Evolutionary conservation across 208 protist species (phyloP), one percentile per base, ranked within the genome.

Genomic region (Crithidia bombi): DNA sequence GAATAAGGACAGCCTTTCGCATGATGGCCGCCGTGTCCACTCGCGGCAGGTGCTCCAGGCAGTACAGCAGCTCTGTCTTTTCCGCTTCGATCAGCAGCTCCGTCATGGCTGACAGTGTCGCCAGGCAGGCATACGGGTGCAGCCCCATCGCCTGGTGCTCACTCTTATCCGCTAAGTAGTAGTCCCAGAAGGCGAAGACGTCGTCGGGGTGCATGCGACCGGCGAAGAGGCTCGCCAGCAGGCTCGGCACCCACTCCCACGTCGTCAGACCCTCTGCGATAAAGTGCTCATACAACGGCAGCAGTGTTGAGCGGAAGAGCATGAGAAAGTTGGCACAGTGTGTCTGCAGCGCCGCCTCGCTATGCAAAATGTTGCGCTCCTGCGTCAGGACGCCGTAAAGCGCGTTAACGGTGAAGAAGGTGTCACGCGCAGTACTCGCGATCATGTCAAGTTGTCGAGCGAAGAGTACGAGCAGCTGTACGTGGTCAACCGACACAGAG

Each of bases 41-140:
- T 25, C 87, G 86, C n/a, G 91, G 91, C n/a, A 96, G 55, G 58
- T 86, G 81, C 19, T 79, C 58, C 35, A 96, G 55, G 23, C 86
- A 85, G 56, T 79, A 76, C 51, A 96, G 75, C 46, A 94, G 83
- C 57, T 87, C 86, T 19, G 65, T 78, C 44, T 82, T 82, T 30
- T 90, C 87, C 35, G 80, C 86, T 75, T 96, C 88, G 35, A 96
- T 79, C n/a, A 96, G 62, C 49, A 91, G 81, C 67, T 94, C 88
- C 26, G 89, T 94, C 75, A 96, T 80, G 55, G 90, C 79, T 3
- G 76, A 71, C 11, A 96, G 74, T 25, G 91, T 79, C 10, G 91
- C 88, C 32, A 96, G 73, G 51, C 85, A 91, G 12, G 93, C 85
- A 57, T 88, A 96, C 4, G 82, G 76, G 61, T 96, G 91, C 44